Percentiles rank a stretch among this genome's conserved stretches.
These are phyloP conservation scores for Lasiodiplodia citricola DNA, from an alignment of 2,329 filamentous ascomycete species.

Conservation along the genomic window DNA sequence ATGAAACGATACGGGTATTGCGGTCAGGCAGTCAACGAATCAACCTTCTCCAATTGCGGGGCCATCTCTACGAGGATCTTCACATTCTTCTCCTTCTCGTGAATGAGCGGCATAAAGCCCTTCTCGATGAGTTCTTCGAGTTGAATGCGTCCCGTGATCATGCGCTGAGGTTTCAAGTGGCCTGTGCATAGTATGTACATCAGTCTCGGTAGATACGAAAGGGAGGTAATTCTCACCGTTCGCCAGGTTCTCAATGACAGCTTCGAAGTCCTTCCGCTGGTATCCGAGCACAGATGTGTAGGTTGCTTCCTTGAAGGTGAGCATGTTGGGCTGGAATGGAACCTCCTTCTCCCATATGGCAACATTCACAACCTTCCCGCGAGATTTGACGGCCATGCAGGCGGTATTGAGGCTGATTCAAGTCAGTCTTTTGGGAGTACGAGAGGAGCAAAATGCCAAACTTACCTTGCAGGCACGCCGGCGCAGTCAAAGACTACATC, in stretches of 20 bases:
- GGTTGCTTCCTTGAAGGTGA: constrained; percentile 60
- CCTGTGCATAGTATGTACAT: constrained; percentile 41
- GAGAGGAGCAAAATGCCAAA: constrained; percentile 24
- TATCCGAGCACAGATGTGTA: constrained; percentile 59
- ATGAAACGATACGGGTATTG: background rate
- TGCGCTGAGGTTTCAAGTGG: constrained; percentile 57
- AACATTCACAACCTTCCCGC: constrained; percentile 67
- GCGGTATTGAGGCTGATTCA: constrained; percentile 41
- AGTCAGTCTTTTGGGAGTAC: background rate
- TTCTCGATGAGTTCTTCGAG: constrained; percentile 63
- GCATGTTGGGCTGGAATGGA: constrained; percentile 58
- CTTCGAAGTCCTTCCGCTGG: constrained; percentile 60
- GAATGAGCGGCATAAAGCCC: constrained; percentile 62
- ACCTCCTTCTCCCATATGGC: constrained; percentile 66
- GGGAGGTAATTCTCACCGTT: constrained; percentile 33
- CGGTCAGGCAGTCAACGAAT: constrained; percentile 12
- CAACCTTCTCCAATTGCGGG: constrained; percentile 15
- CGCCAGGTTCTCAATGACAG: constrained; percentile 60
- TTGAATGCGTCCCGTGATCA: constrained; percentile 66
- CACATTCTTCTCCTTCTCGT: constrained; percentile 66
- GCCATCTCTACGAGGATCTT: constrained; percentile 63
- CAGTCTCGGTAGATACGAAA: constrained; percentile 1
- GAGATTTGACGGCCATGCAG: constrained; percentile 55
- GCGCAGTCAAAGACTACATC: constrained; percentile 68
- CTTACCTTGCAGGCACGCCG: constrained; percentile 56